Evolutionary conservation across 257 asterid species (phyloP), one percentile per base, ranked within the genome.

Genomic region (Gardenia jasminoides): DNA sequence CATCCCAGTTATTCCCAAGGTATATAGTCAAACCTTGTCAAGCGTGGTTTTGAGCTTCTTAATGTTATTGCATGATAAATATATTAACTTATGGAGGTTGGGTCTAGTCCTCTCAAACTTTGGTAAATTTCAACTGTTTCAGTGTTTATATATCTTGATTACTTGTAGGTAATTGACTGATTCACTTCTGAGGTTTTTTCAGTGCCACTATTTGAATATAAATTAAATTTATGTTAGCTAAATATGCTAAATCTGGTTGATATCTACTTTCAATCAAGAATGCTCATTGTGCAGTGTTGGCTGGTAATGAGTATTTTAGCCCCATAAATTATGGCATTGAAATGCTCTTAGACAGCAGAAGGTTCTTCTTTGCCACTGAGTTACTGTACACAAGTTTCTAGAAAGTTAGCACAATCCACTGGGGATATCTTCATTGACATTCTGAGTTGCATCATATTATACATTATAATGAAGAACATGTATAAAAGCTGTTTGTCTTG

Each of bases 1-100:
- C 97, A 20, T 86, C 98, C 24, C 88, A 80, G 67, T 58, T 80
- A 78, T 88, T 89, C 80, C 83, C 91, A 19, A 90, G 90, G 98
- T 94, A 88, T 82, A 82, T 82, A 82, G 54, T 33, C 54, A 46
- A 44, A 19, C 16, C 65, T 58, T 22, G 16, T 72, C 13, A 26
- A n/a, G 41, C 12, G 67, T 2, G 58, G 8, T 66, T 68, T 39
- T 67, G 26, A 66, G 64, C 28, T 39, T 50, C 72, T 66, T 67
- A 54, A 9, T 39, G 19, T 44, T 6, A 12, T 52, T 62, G 46
- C 1, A 31, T 70, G 0, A 5, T 10, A 31, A 46, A 41, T 43
- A n/a, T 10, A 22, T 48, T 20, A 9, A 26, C 0, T 28, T 46
- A n/a, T 75, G 30, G 11, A 62, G 72, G 31, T 76, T 76, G 72